Conservation (phyloP, 148 eudicot species). For the Cornus florida region DNA sequence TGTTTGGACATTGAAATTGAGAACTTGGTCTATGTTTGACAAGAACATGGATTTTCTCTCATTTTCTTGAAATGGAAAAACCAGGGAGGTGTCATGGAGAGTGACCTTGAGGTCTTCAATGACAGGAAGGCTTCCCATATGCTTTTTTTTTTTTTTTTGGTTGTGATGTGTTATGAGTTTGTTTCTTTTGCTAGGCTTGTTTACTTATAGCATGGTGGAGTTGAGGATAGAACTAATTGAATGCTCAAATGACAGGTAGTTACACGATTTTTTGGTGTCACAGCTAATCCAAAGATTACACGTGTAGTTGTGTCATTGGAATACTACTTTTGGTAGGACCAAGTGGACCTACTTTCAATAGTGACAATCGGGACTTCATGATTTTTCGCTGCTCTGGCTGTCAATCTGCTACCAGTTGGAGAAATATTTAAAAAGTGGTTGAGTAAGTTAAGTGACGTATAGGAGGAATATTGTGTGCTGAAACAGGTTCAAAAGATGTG, state of each 20-base stretch:
- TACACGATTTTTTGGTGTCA: not conserved
- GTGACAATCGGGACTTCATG: not conserved
- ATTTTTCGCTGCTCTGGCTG: not conserved
- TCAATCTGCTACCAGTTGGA: not conserved
- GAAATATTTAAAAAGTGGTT: not conserved
- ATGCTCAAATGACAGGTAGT: not conserved
- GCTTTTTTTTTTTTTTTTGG: not conserved
- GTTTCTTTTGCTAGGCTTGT: not conserved
- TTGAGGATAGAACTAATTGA: not conserved
- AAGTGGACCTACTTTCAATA: not conserved
- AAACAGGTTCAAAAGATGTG: not conserved
- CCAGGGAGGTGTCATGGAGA: slow-evolving; percentile 36
- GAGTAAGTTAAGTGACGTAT: not conserved
- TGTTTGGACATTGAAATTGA: slow-evolving; percentile 80
- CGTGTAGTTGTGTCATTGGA: not conserved
- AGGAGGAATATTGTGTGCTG: too few species aligned
- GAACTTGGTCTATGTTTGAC: slow-evolving; percentile 85
- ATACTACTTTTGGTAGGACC: not conserved
- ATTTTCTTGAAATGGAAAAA: slow-evolving; percentile 49
- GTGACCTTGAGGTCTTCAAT: slow-evolving; percentile 65
- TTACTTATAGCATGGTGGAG: not conserved
- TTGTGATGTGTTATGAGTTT: not conserved
- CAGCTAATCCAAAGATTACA: not conserved
- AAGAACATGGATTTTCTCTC: slow-evolving; percentile 54
- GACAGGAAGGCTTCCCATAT: slow-evolving; percentile 16